phyloP scores from a whole-genome alignment of 169 alveolate species.

The Eimeria falciformis region DNA sequence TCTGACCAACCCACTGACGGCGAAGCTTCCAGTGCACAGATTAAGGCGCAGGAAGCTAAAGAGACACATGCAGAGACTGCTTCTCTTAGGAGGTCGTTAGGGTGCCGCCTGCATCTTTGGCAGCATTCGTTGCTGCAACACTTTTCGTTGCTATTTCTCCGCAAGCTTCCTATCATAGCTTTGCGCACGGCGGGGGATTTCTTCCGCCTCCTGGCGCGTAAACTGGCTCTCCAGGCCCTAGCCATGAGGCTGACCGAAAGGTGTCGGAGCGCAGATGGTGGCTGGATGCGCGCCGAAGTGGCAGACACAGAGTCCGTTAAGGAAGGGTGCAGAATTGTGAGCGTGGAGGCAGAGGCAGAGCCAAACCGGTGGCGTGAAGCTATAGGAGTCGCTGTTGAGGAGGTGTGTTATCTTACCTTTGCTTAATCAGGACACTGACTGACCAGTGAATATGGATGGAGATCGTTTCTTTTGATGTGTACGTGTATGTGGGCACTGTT shows the following conservation, averaged over 20 bases:
- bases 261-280: slow-evolving; percentile 38
- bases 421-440: not conserved
- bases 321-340: slow-evolving; percentile 74
- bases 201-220: slow-evolving; percentile 68
- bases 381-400: slow-evolving; percentile 57
- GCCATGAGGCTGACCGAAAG: slow-evolving; percentile 61
- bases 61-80: not conserved
- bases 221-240: slow-evolving; percentile 75
- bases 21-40: not conserved
- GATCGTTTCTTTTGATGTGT: too few relatives aligned
- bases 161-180: slow-evolving; percentile 61
- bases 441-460: too few relatives aligned
- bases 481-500: too few relatives aligned
- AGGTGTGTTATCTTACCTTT: not conserved
- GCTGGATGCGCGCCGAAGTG: slow-evolving; percentile 68
- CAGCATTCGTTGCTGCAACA: slow-evolving; percentile 73
- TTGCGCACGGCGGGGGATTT: slow-evolving; percentile 70
- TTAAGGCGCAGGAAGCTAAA: not conserved
- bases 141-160: slow-evolving; percentile 67
- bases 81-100: not conserved
- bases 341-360: slow-evolving; percentile 67
- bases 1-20: not conserved
- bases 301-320: slow-evolving; percentile 63
- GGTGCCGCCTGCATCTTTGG: slow-evolving; percentile 68
- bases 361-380: slow-evolving; percentile 66